A percentile compares a stretch with the other conserved stretches of the same genome.
These are phyloP conservation scores for Bipolaris victoriae DNA, from an alignment of 2,329 filamentous ascomycete genomes.

Conservation along the genomic window DNA sequence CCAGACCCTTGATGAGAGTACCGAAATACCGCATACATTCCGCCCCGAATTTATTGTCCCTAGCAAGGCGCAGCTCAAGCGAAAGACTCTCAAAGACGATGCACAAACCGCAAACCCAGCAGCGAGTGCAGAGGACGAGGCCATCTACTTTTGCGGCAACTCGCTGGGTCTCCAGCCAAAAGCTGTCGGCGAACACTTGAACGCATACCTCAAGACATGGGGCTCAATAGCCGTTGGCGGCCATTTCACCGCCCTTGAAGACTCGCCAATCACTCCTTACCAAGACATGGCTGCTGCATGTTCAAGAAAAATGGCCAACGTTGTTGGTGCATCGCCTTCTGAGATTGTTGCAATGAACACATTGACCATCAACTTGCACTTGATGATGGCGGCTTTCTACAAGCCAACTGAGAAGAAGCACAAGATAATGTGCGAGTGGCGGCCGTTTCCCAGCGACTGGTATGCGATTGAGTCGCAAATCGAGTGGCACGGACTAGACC, in stretches of 20 bases:
- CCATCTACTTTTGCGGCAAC: constrained; percentile 87
- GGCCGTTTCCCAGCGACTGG: constrained; percentile 87
- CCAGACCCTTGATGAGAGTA: constrained; percentile 34
- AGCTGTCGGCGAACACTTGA: constrained; percentile 68
- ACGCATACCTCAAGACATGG: constrained; percentile 81
- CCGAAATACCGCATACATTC: constrained; percentile 46
- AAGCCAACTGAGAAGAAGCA: constrained; percentile 67
- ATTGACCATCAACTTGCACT: constrained; percentile 78
- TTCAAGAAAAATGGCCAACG: constrained; percentile 68
- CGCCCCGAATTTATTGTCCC: constrained; percentile 78
- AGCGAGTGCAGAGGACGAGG: constrained; percentile 51
- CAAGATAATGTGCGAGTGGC: constrained; percentile 85
- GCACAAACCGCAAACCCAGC: constrained; percentile 30
- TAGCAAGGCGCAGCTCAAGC: constrained; percentile 71
- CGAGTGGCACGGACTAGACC: constrained; percentile 69
- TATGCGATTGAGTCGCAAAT: constrained; percentile 86
- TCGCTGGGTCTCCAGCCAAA: constrained; percentile 84
- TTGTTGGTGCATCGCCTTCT: constrained; percentile 73
- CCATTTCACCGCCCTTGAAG: constrained; percentile 73
- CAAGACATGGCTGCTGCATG: constrained; percentile 79
- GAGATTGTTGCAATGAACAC: constrained; percentile 91
- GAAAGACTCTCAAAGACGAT: constrained; percentile 58
- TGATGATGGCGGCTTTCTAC: constrained; percentile 88
- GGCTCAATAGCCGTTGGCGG: constrained; percentile 81
- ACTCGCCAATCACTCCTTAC: constrained; percentile 74